Evolutionary conservation across 139 green algal species (phyloP).

Genomic region (Chlorella sp.): DNA sequence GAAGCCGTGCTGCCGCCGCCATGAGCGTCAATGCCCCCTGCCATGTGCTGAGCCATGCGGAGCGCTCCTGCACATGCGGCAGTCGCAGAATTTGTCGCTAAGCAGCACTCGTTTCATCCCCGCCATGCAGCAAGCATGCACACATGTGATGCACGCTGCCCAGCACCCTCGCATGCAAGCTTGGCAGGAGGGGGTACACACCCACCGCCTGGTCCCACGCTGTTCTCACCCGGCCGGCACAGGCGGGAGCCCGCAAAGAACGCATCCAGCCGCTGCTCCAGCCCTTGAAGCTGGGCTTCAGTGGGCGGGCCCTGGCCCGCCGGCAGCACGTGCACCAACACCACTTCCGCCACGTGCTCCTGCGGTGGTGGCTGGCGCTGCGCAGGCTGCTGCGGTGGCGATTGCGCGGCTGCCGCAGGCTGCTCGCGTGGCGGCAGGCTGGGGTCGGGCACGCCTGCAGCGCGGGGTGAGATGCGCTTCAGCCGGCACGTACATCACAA

Average conservation of each 20-base stretch:
- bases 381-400: neutral
- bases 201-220: neutral
- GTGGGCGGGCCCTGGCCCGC: neutral
- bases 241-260: constrained; percentile 25
- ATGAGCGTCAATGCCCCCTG: no score
- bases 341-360: constrained; percentile 32
- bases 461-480: no score
- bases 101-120: no score
- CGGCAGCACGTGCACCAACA: constrained; percentile 19
- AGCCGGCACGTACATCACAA: no score
- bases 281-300: neutral
- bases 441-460: constrained; percentile 22
- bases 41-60: neutral
- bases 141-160: no score
- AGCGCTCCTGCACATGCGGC: constrained; percentile 6
- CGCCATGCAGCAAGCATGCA: no score
- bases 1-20: neutral
- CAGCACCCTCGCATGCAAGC: no score
- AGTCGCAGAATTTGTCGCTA: no score
- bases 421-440: neutral
- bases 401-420: neutral
- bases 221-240: neutral
- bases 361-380: neutral
- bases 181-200: no score
- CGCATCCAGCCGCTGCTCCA: constrained; percentile 1